phyloP scores from a whole-genome alignment of 352 stramenopile genomes.

The Phytopythium ostracodes region DNA sequence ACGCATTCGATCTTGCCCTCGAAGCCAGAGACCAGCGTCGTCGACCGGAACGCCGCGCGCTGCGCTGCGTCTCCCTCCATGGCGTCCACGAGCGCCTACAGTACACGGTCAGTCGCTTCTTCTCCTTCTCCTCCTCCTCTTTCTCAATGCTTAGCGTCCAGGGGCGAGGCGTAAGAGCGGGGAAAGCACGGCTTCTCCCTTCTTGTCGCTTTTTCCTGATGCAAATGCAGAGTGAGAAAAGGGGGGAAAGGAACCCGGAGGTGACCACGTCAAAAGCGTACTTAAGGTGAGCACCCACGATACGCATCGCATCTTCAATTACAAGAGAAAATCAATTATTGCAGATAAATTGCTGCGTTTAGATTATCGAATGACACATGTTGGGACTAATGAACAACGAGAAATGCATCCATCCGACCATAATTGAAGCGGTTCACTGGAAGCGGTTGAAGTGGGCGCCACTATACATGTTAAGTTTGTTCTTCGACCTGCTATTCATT shows the following conservation, averaged over 20 bases:
- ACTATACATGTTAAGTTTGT: no score
- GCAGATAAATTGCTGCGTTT: no score
- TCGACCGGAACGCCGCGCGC: constrained; percentile 77
- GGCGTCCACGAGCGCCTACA: background rate
- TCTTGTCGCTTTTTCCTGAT: no score
- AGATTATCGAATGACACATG: no score
- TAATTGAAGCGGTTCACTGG: background rate
- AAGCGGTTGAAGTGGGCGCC: background rate
- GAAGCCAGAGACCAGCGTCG: constrained; percentile 66
- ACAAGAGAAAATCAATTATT: no score
- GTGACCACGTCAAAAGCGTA: background rate
- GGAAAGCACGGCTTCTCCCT: background rate
- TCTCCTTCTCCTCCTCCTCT: background rate
- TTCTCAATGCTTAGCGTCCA: background rate
- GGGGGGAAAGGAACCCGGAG: background rate
- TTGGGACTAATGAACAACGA: no score
- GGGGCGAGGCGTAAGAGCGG: background rate
- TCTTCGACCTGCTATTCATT: no score
- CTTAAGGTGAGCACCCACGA: background rate
- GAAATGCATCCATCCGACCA: no score
- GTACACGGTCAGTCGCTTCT: background rate
- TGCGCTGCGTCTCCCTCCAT: constrained; percentile 11
- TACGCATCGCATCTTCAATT: background rate
- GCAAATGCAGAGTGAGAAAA: background rate
- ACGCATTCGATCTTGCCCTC: constrained; percentile 82